A percentile compares a stretch with the other conserved stretches of the same genome.
Evolutionary conservation across 306 rosid species (phyloP).

Genomic region (Corylus avellana): DNA sequence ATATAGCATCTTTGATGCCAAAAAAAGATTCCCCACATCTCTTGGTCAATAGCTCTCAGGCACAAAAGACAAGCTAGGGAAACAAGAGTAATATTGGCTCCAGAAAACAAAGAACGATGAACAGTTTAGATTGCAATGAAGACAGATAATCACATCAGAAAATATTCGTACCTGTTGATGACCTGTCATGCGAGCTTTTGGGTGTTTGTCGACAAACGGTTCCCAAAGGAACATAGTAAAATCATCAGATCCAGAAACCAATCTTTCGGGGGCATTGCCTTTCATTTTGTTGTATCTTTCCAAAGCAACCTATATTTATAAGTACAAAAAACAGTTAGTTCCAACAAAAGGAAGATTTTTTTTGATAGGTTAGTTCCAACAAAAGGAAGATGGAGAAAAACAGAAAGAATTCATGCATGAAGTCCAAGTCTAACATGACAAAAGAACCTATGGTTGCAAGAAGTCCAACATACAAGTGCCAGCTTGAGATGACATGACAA

Average conservation of each 20-base stretch:
- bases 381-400: conserved; percentile 3
- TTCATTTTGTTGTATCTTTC: conserved; percentile 86
- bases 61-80: conserved; percentile 1
- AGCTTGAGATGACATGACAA: neutral
- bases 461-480: neutral
- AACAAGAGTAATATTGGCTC: conserved; percentile 17
- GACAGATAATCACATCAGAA: neutral
- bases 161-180: conserved; percentile 78
- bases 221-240: conserved; percentile 98
- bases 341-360: neutral
- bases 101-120: conserved; percentile 18
- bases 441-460: neutral
- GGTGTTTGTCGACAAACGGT: conserved; percentile 83
- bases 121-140: conserved; percentile 11
- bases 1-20: neutral
- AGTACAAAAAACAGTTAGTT: conserved; percentile 18
- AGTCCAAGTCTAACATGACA: neutral
- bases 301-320: conserved; percentile 70
- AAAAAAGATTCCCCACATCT: neutral
- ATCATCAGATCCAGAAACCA: conserved; percentile 98
- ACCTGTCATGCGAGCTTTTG: conserved; percentile 90
- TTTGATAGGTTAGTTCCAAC: neutral
- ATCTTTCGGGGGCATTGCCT: conserved; percentile 83
- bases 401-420: neutral
- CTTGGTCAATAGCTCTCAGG: conserved; percentile 4